A percentile compares a stretch with the other conserved stretches of the same genome.
Evolutionary conservation across 192 early-diverging fungal genomes (phyloP).

Genomic region (Gonapodya prolifera): DNA sequence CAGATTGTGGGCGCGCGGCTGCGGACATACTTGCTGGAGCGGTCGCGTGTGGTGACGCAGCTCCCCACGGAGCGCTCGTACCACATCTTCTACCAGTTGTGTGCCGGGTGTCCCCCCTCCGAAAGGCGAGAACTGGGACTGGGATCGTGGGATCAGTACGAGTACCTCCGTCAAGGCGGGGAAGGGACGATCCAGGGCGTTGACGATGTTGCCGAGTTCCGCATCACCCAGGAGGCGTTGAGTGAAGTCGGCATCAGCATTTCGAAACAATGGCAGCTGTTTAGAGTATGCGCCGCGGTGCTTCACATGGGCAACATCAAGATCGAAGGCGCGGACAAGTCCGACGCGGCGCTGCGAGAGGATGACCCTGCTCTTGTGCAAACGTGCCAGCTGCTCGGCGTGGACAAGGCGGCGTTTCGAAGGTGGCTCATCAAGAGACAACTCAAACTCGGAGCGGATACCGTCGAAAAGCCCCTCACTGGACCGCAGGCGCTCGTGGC

Average conservation of each 20-base stretch:
- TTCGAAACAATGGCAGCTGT: slow-evolving; percentile 74
- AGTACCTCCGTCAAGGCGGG: slow-evolving; percentile 81
- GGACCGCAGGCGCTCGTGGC: slow-evolving; percentile 60
- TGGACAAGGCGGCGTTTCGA: slow-evolving; percentile 67
- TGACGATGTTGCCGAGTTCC: slow-evolving; percentile 88
- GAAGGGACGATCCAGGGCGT: slow-evolving; percentile 66
- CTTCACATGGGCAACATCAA: slow-evolving; percentile 94
- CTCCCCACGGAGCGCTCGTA: slow-evolving; percentile 58
- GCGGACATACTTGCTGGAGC: slow-evolving; percentile 90
- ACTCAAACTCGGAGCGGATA: slow-evolving; percentile 80
- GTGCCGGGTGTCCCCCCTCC: slow-evolving; percentile 71
- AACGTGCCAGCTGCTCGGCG: slow-evolving; percentile 62
- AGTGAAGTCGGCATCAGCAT: slow-evolving; percentile 74
- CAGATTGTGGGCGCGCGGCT: slow-evolving; percentile 84
- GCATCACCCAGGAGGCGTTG: slow-evolving; percentile 71
- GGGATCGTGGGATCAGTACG: slow-evolving; percentile 59
- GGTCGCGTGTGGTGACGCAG: slow-evolving; percentile 91
- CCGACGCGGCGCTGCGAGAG: slow-evolving; percentile 59
- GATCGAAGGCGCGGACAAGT: slow-evolving; percentile 52
- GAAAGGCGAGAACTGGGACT: slow-evolving; percentile 73
- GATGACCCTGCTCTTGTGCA: slow-evolving; percentile 57
- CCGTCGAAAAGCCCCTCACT: slow-evolving; percentile 72
- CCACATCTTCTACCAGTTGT: slow-evolving; percentile 99
- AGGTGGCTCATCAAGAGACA: slow-evolving; percentile 94
- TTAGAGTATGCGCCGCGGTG: slow-evolving; percentile 78